These are phyloP conservation scores for Colletotrichum liriopes DNA, from an alignment of 2,329 filamentous ascomycete genomes.

Conservation along the genomic window DNA sequence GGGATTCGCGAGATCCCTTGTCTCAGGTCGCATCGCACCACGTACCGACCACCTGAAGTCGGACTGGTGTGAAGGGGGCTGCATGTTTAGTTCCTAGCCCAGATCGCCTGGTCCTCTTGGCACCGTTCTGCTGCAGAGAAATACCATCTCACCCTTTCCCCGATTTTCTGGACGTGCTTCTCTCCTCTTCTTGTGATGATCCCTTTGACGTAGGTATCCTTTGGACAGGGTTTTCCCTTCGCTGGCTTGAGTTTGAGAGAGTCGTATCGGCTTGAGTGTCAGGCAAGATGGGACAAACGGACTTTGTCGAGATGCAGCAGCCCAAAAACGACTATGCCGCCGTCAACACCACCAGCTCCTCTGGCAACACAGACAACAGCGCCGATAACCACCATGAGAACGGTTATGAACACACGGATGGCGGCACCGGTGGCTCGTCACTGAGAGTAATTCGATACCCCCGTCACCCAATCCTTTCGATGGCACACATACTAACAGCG, in stretches of 20 bases:
- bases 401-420: neutral
- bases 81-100: conserved; percentile 21
- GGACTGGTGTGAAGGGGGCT: conserved; percentile 34
- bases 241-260: no score
- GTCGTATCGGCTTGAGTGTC: neutral
- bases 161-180: conserved; percentile 1
- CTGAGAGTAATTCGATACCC: conserved; percentile 10
- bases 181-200: neutral
- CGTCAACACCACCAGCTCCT: conserved; percentile 31
- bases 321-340: conserved; percentile 28
- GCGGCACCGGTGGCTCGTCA: conserved; percentile 24
- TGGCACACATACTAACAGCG: neutral
- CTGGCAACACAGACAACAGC: conserved; percentile 25
- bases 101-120: conserved; percentile 33
- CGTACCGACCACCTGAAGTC: conserved; percentile 36
- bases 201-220: neutral
- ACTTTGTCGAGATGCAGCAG: conserved; percentile 24
- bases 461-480: neutral
- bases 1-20: conserved; percentile 6
- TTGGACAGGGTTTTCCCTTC: no score
- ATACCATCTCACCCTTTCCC: neutral
- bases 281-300: conserved; percentile 2
- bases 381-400: conserved; percentile 4
- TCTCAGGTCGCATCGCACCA: conserved; percentile 34
- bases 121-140: neutral